phyloP scores from a whole-genome alignment of 768 basidiomycete genomes.

The Termitomyces sp. region DNA sequence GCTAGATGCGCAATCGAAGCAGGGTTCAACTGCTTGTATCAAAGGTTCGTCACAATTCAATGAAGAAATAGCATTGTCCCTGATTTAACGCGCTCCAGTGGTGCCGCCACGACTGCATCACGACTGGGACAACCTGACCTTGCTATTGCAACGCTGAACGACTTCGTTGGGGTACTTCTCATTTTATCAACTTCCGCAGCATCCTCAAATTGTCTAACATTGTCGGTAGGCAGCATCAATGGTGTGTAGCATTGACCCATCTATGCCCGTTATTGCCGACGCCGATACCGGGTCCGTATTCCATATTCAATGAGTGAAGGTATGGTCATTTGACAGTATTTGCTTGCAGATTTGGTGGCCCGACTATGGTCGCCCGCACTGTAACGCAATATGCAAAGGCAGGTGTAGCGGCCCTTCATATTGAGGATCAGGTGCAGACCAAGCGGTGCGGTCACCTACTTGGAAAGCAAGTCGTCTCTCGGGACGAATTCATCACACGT shows the following conservation, averaged over 20 bases:
- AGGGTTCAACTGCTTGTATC: slow-evolving; percentile 73
- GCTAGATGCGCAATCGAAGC: slow-evolving; percentile 77
- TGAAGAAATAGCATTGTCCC: not conserved
- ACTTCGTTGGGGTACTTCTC: slow-evolving; percentile 55
- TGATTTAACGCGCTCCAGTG: slow-evolving; percentile 28
- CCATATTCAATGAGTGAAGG: not conserved
- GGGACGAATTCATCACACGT: slow-evolving; percentile 68
- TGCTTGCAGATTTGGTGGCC: slow-evolving; percentile 52
- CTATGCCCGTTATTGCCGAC: slow-evolving; percentile 70
- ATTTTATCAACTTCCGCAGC: not conserved
- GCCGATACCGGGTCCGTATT: slow-evolving; percentile 65
- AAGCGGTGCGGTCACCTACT: slow-evolving; percentile 77
- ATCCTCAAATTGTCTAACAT: not conserved
- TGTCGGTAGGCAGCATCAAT: slow-evolving; percentile 51
- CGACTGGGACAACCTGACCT: slow-evolving; percentile 75
- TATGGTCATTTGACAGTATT: not conserved
- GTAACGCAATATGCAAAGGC: slow-evolving; percentile 64
- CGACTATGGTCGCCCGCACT: slow-evolving; percentile 70
- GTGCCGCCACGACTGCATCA: slow-evolving; percentile 77
- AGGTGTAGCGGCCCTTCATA: slow-evolving; percentile 71
- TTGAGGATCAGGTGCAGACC: slow-evolving; percentile 80
- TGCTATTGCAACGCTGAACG: slow-evolving; percentile 72
- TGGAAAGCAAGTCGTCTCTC: slow-evolving; percentile 78
- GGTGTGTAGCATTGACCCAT: slow-evolving; percentile 61
- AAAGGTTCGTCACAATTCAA: slow-evolving; percentile 37